Evolutionary conservation across 495 filamentous ascomycete species (phyloP).

Genomic region (Immersiella caudata): DNA sequence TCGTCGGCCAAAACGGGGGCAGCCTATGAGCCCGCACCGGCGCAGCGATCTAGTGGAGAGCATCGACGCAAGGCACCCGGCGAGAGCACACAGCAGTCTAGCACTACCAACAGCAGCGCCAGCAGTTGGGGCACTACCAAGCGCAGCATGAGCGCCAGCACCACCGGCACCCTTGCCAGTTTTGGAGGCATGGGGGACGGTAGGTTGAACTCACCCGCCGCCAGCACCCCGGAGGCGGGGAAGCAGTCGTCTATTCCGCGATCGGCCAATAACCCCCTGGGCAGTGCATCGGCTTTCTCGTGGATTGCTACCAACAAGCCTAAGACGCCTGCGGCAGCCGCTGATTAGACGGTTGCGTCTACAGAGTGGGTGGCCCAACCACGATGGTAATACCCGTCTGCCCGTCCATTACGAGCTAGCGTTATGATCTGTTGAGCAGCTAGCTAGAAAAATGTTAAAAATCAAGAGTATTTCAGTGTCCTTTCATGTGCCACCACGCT

Average conservation of each 20-base stretch:
- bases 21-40: conserved; percentile 48
- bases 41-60: conserved; percentile 42
- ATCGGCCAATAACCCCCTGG: conserved; percentile 74
- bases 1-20: conserved; percentile 49
- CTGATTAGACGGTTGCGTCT: conserved; percentile 31
- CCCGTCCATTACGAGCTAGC: neutral
- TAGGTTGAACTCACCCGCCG: conserved; percentile 8
- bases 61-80: conserved; percentile 43
- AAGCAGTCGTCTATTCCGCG: conserved; percentile 42
- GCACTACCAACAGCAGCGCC: conserved; percentile 32
- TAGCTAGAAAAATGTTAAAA: neutral
- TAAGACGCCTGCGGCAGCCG: conserved; percentile 39
- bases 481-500: too few relatives aligned
- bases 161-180: conserved; percentile 12
- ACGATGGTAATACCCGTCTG: neutral
- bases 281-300: conserved; percentile 92
- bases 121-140: conserved; percentile 46
- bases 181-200: conserved; percentile 20
- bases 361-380: neutral
- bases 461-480: neutral
- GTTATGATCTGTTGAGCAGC: neutral
- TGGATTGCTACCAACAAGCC: conserved; percentile 66
- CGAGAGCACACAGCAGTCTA: conserved; percentile 27
- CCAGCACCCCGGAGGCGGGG: conserved; percentile 29
- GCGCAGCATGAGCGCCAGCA: conserved; percentile 34